Conservation (phyloP, 2,329 filamentous ascomycete genomes). For the Apiospora saccharicola region DNA sequence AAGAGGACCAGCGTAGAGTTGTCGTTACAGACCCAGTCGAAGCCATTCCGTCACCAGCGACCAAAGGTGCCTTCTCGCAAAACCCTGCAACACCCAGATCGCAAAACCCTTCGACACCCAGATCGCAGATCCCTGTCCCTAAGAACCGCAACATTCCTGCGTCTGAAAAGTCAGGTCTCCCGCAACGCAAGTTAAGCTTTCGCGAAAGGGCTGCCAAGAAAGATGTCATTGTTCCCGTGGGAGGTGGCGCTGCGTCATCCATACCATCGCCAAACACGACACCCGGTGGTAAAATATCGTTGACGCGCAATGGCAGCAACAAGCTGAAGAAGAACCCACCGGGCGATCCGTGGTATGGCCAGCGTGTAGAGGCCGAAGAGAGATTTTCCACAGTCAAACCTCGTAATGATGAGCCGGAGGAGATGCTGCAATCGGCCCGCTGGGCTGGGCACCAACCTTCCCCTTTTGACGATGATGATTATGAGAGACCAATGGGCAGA, state of each 20-base stretch:
- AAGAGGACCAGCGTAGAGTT: slow-evolving; percentile 36
- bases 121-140: slow-evolving; percentile 38
- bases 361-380: slow-evolving; percentile 52
- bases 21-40: slow-evolving; percentile 9
- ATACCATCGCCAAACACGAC: slow-evolving; percentile 39
- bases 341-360: slow-evolving; percentile 55
- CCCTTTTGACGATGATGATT: slow-evolving; percentile 28
- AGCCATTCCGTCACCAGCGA: slow-evolving; percentile 6
- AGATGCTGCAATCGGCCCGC: slow-evolving; percentile 6
- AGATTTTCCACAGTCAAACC: slow-evolving; percentile 36
- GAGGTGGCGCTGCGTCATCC: slow-evolving; percentile 36
- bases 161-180: slow-evolving; percentile 44
- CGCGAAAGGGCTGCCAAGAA: slow-evolving; percentile 62
- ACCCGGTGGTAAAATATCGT: slow-evolving; percentile 45
- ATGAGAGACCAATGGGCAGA: slow-evolving; percentile 35
- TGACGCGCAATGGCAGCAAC: slow-evolving; percentile 61
- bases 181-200: slow-evolving; percentile 66
- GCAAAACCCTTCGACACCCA: slow-evolving; percentile 42
- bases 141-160: slow-evolving; percentile 36
- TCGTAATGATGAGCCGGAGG: slow-evolving; percentile 24
- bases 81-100: slow-evolving; percentile 42
- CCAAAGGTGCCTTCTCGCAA: slow-evolving; percentile 40
- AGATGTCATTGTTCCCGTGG: slow-evolving; percentile 47
- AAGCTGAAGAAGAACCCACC: slow-evolving; percentile 66
- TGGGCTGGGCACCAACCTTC: not conserved